Evolutionary conservation across 2,329 filamentous ascomycete genomes (phyloP).

Genomic region (Fusarium cyanostomum): DNA sequence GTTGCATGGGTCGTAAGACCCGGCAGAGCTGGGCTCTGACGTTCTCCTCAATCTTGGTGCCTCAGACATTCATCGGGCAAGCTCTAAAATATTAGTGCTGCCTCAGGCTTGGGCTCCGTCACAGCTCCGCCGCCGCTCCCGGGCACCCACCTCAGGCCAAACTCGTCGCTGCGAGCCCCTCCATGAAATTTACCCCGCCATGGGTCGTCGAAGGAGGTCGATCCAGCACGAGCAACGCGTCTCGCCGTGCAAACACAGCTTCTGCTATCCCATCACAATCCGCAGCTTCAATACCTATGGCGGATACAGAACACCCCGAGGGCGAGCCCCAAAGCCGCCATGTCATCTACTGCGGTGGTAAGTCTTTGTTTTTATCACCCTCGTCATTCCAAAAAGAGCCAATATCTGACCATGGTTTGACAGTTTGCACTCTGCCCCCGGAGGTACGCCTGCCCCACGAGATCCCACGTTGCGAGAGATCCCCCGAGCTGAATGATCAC

Average conservation of each 20-base stretch:
- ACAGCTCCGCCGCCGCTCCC: constrained; percentile 11
- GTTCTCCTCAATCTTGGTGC: neutral
- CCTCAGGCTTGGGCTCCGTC: constrained; percentile 25
- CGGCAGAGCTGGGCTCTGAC: neutral
- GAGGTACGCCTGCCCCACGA: constrained; percentile 59
- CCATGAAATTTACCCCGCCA: constrained; percentile 51
- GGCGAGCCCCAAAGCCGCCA: constrained; percentile 61
- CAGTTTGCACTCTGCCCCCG: constrained; percentile 72
- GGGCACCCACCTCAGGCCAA: constrained; percentile 3
- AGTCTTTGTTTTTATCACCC: constrained; percentile 40
- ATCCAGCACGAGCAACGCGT: constrained; percentile 42
- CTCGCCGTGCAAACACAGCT: constrained; percentile 37
- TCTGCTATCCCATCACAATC: constrained; percentile 19
- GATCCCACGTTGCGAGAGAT: constrained; percentile 6
- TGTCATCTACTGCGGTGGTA: constrained; percentile 68
- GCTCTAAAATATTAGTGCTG: constrained; percentile 22
- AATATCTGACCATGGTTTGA: constrained; percentile 22
- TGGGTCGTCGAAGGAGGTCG: constrained; percentile 26
- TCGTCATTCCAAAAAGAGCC: constrained; percentile 23
- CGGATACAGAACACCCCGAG: constrained; percentile 62
- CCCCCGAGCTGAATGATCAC: constrained; percentile 37
- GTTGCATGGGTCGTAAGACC: constrained; percentile 5
- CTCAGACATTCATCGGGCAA: constrained; percentile 6
- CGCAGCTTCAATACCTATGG: constrained; percentile 53
- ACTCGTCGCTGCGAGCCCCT: constrained; percentile 39